Conservation (phyloP, 768 basidiomycete species). For the Pseudohyphozyma bogoriensis region DNA sequence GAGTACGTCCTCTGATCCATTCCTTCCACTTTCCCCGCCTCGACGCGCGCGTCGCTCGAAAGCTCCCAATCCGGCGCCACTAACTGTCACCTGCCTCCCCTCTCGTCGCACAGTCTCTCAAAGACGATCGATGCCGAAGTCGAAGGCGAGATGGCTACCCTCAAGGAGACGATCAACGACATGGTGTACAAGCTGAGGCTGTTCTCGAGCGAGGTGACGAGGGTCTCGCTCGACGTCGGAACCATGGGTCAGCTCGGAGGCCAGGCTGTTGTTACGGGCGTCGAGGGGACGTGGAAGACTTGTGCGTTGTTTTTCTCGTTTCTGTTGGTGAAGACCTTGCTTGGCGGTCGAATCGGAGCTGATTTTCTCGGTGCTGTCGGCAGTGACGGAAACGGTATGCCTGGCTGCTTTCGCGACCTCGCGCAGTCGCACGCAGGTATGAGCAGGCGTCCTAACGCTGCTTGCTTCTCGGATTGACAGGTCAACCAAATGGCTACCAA, state of each 20-base stretch:
- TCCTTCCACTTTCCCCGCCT: background rate
- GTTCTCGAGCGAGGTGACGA: conserved; percentile 66
- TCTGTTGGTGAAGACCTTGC: background rate
- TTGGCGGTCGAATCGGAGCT: background rate
- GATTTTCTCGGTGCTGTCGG: background rate
- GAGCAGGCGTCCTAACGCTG: no score
- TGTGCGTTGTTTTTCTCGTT: conserved; percentile 32
- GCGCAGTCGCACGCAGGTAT: background rate
- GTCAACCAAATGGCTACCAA: conserved; percentile 32
- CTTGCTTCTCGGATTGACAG: background rate
- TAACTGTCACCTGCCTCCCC: background rate
- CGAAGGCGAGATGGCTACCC: conserved; percentile 44
- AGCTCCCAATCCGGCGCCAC: background rate
- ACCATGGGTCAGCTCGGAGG: conserved; percentile 57
- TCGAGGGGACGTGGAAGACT: conserved; percentile 51
- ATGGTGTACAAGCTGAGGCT: conserved; percentile 64
- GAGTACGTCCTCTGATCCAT: conserved; percentile 7
- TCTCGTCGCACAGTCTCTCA: conserved; percentile 36
- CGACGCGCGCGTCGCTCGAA: background rate
- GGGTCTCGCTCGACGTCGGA: conserved; percentile 47
- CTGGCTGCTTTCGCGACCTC: background rate
- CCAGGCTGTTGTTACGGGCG: conserved; percentile 37
- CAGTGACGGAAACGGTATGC: conserved; percentile 28
- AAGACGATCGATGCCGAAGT: conserved; percentile 45
- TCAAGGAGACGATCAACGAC: conserved; percentile 40